Evolutionary conservation across 2,329 filamentous ascomycete species (phyloP), one percentile per base, ranked within the genome.

Genomic region (Aspergillus aculeatinus): DNA sequence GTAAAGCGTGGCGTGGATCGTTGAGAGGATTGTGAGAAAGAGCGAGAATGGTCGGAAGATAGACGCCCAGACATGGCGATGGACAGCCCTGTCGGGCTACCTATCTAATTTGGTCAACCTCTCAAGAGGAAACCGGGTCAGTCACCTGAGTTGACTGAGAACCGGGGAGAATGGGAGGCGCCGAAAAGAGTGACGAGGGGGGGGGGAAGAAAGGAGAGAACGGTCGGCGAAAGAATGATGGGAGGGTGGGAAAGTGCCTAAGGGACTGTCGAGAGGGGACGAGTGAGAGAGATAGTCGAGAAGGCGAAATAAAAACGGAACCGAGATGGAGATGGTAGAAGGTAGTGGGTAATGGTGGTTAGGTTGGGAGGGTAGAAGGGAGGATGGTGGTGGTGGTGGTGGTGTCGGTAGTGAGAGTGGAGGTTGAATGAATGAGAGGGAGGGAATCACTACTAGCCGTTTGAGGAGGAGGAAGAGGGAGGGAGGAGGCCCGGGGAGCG

Each of bases 31-130:
- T 62, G 68, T 51, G 72, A 74, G 35, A 68, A 65, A 55, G 74
- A 74, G 66, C 70, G 73, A 68, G 74, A 71, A 61, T 70, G 70
- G 57, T 73, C 71, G 60, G 71, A 74, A 65, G 72, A 71, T 62
- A 70, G 68, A 69, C 68, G 74, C 70, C 73, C 72, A 68, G 75
- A 70, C 76, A 78, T 79, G 68, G 74, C 68, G 69, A 65, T 70
- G 66, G 60, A 68, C 68, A 74, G 74, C 74, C 74, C 74, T 73
- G 60, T 70, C 70, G 73, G 74, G 74, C 72, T 70, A 68, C 63
- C 70, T 69, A 60, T 64, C 33, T 65, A 61, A 60, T 67, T 67
- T 65, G 61, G 52, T 74, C 72, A 75, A 67, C 70, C 69, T 66
- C 64, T 63, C 62, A 58, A 48, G 39, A 19, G 62, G 57, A 35